These are phyloP conservation scores for Aspergillus cristatus DNA, from an alignment of 495 filamentous ascomycete species.

Conservation along the genomic window DNA sequence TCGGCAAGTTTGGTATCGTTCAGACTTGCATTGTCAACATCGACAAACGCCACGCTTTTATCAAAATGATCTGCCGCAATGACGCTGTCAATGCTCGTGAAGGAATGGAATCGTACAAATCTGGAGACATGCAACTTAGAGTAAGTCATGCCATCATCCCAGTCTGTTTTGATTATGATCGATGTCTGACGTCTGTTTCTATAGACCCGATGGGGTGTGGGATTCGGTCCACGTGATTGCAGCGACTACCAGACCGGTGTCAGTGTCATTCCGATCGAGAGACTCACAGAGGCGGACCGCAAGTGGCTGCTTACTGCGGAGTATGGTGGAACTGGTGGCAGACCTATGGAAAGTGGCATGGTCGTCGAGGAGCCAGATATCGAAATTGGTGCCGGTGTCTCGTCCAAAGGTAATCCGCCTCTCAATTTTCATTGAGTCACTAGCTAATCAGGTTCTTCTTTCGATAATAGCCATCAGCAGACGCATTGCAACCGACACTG, in stretches of 20 bases:
- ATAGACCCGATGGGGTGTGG: conserved; percentile 93
- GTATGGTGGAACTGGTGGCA: conserved; percentile 85
- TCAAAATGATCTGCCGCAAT: conserved; percentile 88
- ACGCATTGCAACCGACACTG: conserved; percentile 70
- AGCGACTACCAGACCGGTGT: conserved; percentile 89
- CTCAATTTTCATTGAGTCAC: conserved; percentile 1
- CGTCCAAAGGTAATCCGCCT: conserved; percentile 59
- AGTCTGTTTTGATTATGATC: not conserved
- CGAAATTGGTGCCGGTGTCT: conserved; percentile 94
- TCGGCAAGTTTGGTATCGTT: conserved; percentile 71
- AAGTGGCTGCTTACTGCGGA: conserved; percentile 97
- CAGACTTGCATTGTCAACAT: conserved; percentile 97
- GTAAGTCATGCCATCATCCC: conserved; percentile 42
- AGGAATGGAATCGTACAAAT: conserved; percentile 78
- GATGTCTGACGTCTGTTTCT: conserved; percentile 17
- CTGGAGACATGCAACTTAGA: conserved; percentile 64
- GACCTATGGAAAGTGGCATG: conserved; percentile 68
- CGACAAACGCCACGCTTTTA: conserved; percentile 96
- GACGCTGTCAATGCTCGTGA: conserved; percentile 78
- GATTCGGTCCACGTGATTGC: conserved; percentile 94
- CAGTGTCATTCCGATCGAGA: conserved; percentile 84
- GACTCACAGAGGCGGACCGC: conserved; percentile 88
- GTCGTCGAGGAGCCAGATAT: conserved; percentile 97
- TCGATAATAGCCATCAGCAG: conserved; percentile 67
- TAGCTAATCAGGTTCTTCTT: not conserved